Base-by-base conservation (phyloP, 2,329 filamentous ascomycete species). In the Dactylellina haptotyla region DNA sequence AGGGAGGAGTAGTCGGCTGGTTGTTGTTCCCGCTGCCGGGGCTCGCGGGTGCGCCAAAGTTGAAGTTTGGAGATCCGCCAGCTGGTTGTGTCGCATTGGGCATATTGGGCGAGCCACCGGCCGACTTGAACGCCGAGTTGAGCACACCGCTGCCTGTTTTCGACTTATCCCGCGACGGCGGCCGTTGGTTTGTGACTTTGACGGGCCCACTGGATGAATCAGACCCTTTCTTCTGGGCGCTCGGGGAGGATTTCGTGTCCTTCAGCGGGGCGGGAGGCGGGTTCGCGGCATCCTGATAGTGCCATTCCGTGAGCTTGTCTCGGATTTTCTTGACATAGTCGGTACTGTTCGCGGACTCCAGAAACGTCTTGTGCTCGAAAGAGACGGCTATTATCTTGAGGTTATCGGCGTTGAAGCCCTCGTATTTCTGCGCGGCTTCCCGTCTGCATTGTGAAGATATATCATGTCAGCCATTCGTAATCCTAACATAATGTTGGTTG, bases 361-460 rank as follows among this genome's bases (percentile, higher is more conserved):
- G 72, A 53, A 77, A 77, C 23, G 74, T 76, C 45, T 76, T 75
- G 72, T 77, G 76, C 41, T 77, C 76, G 59, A 77, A 77, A 10
- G 75, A 76, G 62, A 75, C 76, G 5, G 76, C 76, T 56, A 77
- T 77, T 69, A 77, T 77, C 43, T 77, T 75, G 30, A 77, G 63
- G 39, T 77, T 77, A 32, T 75, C 57, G 51, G 69, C 75, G 58
- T 75, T 77, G 63, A 75, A 77, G 39, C 76, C 76, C 30, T 76
- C 76, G 34, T 76, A 77, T 46, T 71, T 76, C 18, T 75, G 74
- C 20, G 70, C 76, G 34, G 76, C 76, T 59, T 75, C 43, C 28
- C 75, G 71, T 39, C 76, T 77, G 45, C 57, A 61, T 50, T 10
- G 14, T n/a, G n/a, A 43, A 6, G 32, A 53, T 12, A 20, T 61